phyloP scores from a whole-genome alignment of 306 rosid species.

The Quercus suber region DNA sequence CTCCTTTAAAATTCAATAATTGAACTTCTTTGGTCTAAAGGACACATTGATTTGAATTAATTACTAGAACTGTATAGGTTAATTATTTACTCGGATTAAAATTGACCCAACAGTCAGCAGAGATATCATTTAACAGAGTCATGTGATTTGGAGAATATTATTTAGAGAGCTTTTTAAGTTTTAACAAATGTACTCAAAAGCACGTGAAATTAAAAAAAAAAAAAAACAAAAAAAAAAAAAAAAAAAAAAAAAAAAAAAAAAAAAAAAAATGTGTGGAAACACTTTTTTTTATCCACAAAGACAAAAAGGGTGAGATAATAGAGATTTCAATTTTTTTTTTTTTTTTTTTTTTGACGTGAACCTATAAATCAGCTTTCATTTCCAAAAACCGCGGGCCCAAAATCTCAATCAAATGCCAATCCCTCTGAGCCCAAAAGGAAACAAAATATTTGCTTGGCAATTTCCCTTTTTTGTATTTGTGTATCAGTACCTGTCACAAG shows the following conservation, averaged over 20 bases:
- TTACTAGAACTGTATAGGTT: not conserved
- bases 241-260: not conserved
- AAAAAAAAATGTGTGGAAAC: constrained; percentile 22
- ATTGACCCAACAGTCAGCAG: not conserved
- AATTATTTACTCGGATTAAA: not conserved
- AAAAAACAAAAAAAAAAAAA: not conserved
- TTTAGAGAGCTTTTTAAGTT: not conserved
- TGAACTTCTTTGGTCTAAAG: too few relatives aligned
- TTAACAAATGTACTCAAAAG: not conserved
- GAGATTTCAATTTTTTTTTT: not conserved
- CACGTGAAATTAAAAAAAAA: not conserved
- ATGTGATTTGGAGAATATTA: not conserved
- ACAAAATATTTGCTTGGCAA: not conserved
- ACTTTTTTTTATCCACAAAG: not conserved
- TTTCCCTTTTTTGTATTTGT: not conserved
- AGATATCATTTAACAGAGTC: not conserved
- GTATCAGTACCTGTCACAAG: not conserved
- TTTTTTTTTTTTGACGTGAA: not conserved
- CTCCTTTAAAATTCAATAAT: too few relatives aligned
- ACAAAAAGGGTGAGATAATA: not conserved
- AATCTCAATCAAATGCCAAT: not conserved
- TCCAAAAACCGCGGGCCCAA: not conserved
- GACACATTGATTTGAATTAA: not conserved
- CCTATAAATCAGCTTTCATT: not conserved
- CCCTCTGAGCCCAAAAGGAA: not conserved